Evolutionary conservation across 1,139 yeast species (phyloP), one percentile per base, ranked within the genome.

Genomic region (Pneumocystis oryctolagi): DNA sequence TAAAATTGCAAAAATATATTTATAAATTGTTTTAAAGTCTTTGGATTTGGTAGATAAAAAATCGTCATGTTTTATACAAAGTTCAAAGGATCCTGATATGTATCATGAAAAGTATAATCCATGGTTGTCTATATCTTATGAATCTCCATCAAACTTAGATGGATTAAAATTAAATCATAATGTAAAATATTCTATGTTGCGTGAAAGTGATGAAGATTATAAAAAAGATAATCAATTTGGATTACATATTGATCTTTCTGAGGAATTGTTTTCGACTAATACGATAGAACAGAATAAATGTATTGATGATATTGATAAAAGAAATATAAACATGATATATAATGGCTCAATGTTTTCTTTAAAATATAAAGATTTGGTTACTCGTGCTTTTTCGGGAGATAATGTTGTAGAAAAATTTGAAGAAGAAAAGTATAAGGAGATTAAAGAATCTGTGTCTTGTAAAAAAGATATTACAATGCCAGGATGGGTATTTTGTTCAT

Each of bases 381-480:
- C 84, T 67, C 86, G 90, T 71, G 98, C 98, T 0, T 92, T 92
- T 78, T 97, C 97, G 1, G 97, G 97, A 31, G 99, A 92, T 74
- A 94, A 92, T 71, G 85, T 84, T 59, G 85, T 85, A 28, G 80
- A 80, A 25, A 95, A 89, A 68, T 89, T 89, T 71, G 81, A 80
- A 66, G 83, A 79, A 30, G 95, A 87, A 69, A 92, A 92, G 76
- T 77, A 78, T 64, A 79, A 81, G 67, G 81, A 81, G n/a, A 78
- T 80, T 5, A 80, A 77, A 62, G 92, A 86, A 60, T 97, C 92
- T 74, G 97, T 83, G 65, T 97, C 92, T 73, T 80, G 88, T 72
- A 89, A 85, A 69, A 85, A 85, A 66, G 96, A 90, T 72, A 75
- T 85, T 62, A 85, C 96, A 0, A 75, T 90, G 62, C 97, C 97